These are phyloP conservation scores for Sporobolomyces roseus DNA, from an alignment of 768 basidiomycete species.

Conservation along the genomic window DNA sequence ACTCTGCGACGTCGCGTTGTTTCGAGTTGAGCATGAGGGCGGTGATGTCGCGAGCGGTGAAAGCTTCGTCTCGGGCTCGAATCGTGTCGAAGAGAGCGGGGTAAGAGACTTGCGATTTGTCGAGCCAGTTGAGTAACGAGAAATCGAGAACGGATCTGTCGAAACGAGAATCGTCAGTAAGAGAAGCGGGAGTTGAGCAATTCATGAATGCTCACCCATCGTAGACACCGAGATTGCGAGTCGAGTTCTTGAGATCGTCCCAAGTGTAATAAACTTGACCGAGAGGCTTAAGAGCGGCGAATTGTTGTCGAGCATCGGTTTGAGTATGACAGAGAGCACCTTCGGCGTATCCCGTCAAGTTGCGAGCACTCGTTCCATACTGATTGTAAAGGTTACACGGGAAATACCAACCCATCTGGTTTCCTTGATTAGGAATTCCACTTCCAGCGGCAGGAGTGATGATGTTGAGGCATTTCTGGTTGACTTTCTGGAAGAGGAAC, in stretches of 20 bases:
- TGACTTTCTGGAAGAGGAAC: constrained; percentile 91
- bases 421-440: constrained; percentile 61
- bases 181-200: background rate
- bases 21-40: constrained; percentile 72
- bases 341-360: constrained; percentile 65
- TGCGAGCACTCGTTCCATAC: constrained; percentile 59
- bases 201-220: constrained; percentile 64
- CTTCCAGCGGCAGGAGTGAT: constrained; percentile 69
- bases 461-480: constrained; percentile 71
- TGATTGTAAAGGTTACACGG: constrained; percentile 90
- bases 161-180: background rate
- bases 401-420: constrained; percentile 86
- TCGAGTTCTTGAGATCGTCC: constrained; percentile 67
- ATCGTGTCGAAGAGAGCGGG: constrained; percentile 77
- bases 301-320: constrained; percentile 55
- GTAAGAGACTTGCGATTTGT: constrained; percentile 70
- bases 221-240: constrained; percentile 84
- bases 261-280: constrained; percentile 94
- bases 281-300: constrained; percentile 54
- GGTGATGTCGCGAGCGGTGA: constrained; percentile 78
- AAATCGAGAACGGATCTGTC: constrained; percentile 82
- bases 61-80: constrained; percentile 63
- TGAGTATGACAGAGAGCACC: constrained; percentile 70
- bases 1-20: constrained; percentile 66
- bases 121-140: constrained; percentile 77